phyloP scores from a whole-genome alignment of 768 basidiomycete genomes.

The Agaricus bisporus region DNA sequence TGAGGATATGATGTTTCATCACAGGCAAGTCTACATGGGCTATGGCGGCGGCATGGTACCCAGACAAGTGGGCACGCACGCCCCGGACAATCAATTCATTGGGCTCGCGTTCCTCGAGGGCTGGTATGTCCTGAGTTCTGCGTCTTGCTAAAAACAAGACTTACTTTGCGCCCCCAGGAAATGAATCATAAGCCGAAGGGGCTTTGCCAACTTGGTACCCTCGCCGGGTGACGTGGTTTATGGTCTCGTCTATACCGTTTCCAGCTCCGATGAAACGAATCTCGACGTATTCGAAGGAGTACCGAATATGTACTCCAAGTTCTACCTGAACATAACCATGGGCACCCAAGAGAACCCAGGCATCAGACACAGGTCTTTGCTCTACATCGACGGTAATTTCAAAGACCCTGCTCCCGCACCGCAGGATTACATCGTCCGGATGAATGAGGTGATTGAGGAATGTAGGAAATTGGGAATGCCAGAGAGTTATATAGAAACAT shows the following conservation, averaged over 20 bases:
- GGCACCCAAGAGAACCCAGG: background rate
- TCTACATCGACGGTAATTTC: constrained; percentile 35
- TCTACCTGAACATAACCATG: constrained; percentile 21
- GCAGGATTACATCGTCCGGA: constrained; percentile 37
- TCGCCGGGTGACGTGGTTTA: constrained; percentile 35
- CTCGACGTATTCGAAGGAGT: constrained; percentile 38
- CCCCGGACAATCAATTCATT: background rate
- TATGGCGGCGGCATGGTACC: background rate
- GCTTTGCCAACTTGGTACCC: constrained; percentile 40
- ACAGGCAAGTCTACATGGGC: background rate
- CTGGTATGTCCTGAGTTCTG: background rate
- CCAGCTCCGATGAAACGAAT: constrained; percentile 27
- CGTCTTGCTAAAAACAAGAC: background rate
- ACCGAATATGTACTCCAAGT: constrained; percentile 30
- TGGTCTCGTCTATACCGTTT: constrained; percentile 36
- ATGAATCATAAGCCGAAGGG: constrained; percentile 38
- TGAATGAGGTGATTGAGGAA: constrained; percentile 40
- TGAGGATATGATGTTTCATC: background rate
- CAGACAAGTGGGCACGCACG: background rate
- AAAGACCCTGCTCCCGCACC: constrained; percentile 24
- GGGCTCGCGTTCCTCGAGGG: background rate
- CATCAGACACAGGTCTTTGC: constrained; percentile 20
- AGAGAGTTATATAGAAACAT: constrained; percentile 35
- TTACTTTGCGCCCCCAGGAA: background rate
- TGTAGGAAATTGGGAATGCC: constrained; percentile 32